phyloP scores from a whole-genome alignment of 148 eudicot species.

The Cornus florida region DNA sequence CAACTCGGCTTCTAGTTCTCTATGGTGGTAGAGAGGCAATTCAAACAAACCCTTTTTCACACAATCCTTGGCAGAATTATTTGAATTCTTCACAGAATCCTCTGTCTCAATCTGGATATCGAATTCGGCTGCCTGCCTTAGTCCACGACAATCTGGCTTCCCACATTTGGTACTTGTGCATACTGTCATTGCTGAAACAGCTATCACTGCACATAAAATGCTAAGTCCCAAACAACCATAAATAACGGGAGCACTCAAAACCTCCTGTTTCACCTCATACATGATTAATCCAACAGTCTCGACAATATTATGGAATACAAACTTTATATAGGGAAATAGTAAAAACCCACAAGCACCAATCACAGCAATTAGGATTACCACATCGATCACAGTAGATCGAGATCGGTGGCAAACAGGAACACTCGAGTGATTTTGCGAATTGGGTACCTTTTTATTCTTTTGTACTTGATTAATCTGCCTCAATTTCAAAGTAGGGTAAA shows the following conservation, averaged over 20 bases:
- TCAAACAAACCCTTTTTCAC: slow-evolving; percentile 70
- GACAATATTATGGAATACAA: slow-evolving; percentile 23
- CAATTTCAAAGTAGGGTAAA: slow-evolving; percentile 39
- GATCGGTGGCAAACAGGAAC: slow-evolving; percentile 57
- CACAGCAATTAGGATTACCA: slow-evolving; percentile 67
- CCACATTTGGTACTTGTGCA: slow-evolving; percentile 62
- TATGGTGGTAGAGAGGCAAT: slow-evolving; percentile 68
- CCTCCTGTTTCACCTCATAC: slow-evolving; percentile 53
- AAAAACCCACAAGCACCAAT: slow-evolving; percentile 69
- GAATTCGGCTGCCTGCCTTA: slow-evolving; percentile 71
- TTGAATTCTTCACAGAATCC: slow-evolving; percentile 57
- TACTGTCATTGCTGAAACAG: slow-evolving; percentile 59
- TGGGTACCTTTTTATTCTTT: slow-evolving; percentile 37
- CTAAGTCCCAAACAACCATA: slow-evolving; percentile 72
- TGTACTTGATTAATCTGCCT: slow-evolving; percentile 48
- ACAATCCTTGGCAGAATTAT: slow-evolving; percentile 31
- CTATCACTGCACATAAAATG: slow-evolving; percentile 51
- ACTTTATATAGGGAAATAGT: slow-evolving; percentile 54
- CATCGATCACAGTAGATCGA: slow-evolving; percentile 61
- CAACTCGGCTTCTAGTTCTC: slow-evolving; percentile 79
- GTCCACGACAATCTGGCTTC: slow-evolving; percentile 67
- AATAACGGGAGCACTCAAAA: slow-evolving; percentile 55
- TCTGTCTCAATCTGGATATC: slow-evolving; percentile 85
- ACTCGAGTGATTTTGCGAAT: slow-evolving; percentile 37
- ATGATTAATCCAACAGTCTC: slow-evolving; percentile 35